Percentiles rank a stretch among this genome's conserved stretches.
Conservation (phyloP, 129 eudicot species). For the Escallonia herrerae region DNA sequence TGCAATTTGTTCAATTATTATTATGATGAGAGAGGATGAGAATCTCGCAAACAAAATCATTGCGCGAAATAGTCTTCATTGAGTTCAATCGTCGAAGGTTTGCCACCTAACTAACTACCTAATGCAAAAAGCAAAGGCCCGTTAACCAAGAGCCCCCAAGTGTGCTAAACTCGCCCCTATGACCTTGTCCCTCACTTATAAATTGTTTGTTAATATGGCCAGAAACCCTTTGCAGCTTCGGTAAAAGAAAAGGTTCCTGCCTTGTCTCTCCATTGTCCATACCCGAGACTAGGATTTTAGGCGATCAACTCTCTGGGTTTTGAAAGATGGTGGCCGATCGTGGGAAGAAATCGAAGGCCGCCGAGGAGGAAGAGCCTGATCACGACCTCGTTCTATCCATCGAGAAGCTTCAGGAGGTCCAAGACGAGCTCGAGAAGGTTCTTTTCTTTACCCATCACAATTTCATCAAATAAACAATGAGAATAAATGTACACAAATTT, state of each 20-base stretch:
- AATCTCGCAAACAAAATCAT: no score
- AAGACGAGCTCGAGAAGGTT: conserved; percentile 58
- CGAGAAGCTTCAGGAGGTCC: conserved; percentile 55
- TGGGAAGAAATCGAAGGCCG: conserved; percentile 36
- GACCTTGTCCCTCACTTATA: no score
- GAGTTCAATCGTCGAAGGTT: no score
- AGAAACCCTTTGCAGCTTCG: background rate
- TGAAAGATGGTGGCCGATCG: conserved; percentile 30
- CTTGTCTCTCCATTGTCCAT: background rate
- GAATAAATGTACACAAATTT: no score
- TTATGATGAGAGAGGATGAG: no score
- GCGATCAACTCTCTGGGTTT: background rate
- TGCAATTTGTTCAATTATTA: no score
- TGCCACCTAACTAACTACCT: no score
- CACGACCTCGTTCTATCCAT: conserved; percentile 33
- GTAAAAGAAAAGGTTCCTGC: background rate
- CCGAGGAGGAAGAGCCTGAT: conserved; percentile 22
- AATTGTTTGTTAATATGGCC: background rate
- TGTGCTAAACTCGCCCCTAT: no score
- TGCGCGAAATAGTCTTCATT: no score
- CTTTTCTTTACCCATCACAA: background rate
- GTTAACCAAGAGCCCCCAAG: no score
- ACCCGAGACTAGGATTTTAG: conserved; percentile 30
- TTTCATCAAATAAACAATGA: no score
- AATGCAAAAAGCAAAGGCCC: no score